phyloP scores from a whole-genome alignment of 345 rosid genomes.

The Aegle marmelos region DNA sequence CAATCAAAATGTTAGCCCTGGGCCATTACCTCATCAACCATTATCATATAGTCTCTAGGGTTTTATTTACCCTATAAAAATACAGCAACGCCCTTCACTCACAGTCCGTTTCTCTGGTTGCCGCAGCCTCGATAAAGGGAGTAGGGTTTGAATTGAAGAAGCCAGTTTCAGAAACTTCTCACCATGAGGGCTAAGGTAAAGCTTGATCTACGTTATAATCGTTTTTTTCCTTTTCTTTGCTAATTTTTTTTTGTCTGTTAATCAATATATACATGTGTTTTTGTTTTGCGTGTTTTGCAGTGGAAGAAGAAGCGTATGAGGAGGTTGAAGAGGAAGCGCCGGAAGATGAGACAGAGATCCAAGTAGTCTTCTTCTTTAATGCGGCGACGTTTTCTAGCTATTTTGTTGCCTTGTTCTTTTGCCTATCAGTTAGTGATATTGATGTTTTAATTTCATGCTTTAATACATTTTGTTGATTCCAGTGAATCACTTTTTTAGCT shows the following conservation, averaged over 20 bases:
- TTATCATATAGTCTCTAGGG: slow-evolving; percentile 12
- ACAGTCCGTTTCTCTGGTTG: neutral
- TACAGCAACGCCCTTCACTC: fast-evolving
- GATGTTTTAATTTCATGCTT: neutral
- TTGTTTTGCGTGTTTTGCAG: slow-evolving; percentile 32
- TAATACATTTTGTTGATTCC: slow-evolving; percentile 1
- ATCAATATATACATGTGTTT: neutral
- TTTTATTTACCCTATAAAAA: slow-evolving; percentile 17
- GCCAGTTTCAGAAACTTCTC: neutral
- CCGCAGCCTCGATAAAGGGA: slow-evolving; percentile 16
- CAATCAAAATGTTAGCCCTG: neutral
- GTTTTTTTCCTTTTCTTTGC: neutral
- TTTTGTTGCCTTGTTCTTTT: slow-evolving; percentile 5
- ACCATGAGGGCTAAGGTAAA: slow-evolving; percentile 90
- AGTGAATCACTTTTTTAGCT: neutral
- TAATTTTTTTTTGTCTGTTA: neutral
- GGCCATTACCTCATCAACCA: neutral
- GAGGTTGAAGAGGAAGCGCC: slow-evolving; percentile 98
- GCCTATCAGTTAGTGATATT: neutral
- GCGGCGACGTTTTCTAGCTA: neutral
- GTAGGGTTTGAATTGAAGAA: slow-evolving; percentile 20
- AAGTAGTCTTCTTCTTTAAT: slow-evolving; percentile 43
- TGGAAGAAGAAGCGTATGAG: slow-evolving; percentile 99
- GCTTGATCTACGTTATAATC: neutral
- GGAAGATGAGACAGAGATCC: slow-evolving; percentile 99